Percentiles rank a stretch among this genome's conserved stretches.
These are phyloP conservation scores for Moesziomyces globuligerus DNA, from an alignment of 1,284 basidiomycete genomes.

Conservation along the genomic window DNA sequence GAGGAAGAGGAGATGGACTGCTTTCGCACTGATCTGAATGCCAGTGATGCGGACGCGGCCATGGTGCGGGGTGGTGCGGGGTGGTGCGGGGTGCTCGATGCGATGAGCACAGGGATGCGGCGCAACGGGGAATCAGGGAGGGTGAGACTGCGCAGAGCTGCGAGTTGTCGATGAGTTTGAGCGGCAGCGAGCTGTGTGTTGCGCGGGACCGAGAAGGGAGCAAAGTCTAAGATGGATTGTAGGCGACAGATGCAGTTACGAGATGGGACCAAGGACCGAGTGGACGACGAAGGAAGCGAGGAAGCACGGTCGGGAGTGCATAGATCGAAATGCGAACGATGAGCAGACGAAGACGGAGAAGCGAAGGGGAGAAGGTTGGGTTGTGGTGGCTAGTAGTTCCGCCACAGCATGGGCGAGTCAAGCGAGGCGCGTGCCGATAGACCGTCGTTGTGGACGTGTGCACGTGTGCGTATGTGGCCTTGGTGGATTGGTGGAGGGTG, in stretches of 20 bases:
- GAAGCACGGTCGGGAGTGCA: not conserved
- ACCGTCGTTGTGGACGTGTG: not conserved
- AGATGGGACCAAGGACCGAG: not conserved
- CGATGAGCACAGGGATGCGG: conserved; percentile 5
- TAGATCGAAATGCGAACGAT: not conserved
- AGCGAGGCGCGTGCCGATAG: no score
- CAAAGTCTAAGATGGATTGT: not conserved
- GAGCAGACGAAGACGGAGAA: not conserved
- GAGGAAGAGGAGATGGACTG: conserved; percentile 40
- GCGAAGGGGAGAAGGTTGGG: not conserved
- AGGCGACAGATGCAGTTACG: not conserved
- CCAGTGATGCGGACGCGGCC: conserved; percentile 44
- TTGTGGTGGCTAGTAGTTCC: no score
- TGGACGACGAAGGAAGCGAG: not conserved
- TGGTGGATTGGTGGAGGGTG: no score
- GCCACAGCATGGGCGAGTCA: not conserved
- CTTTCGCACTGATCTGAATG: conserved; percentile 44
- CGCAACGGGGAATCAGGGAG: no score
- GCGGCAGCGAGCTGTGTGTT: not conserved
- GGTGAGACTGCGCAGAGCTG: not conserved
- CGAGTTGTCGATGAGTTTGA: not conserved
- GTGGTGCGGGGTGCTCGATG: not conserved
- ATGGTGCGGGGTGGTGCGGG: conserved; percentile 3
- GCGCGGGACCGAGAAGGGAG: not conserved
- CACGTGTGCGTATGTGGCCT: not conserved